Base-by-base conservation (phyloP, 139 green algal genomes). In the Picochlorum sp. region DNA sequence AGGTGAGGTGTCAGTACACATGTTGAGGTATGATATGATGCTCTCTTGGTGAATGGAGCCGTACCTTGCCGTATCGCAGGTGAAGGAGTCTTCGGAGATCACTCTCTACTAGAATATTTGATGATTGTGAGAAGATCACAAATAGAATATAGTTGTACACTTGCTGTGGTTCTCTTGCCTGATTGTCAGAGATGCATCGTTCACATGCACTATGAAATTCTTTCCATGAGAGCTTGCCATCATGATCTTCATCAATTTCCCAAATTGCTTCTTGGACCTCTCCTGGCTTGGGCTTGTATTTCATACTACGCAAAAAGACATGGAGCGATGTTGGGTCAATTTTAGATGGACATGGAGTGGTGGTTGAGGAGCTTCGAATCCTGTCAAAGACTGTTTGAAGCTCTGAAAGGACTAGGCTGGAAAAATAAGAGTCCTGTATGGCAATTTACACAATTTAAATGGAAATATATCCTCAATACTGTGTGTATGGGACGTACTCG, bases 201-300 rank as follows among this genome's bases (percentile, higher is more conserved):
- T 59, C 37, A 23, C 20, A 66, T 5, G 37, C 14, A 14, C 14
- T 18, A 9, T 56, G 18, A 1, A 66, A 66, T 32, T 66, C 61
- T 20, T 59, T 14, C 23, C 37, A 57, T 21, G 26, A 28, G 18
- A 66, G 14, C 4, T 66, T 59, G 10, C 61, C 32, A 66, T 66
- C 91, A 72, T 87, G 95, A 73, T 97, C 91, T 71, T 97, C 90
- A 61, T 97, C 91, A n/a, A 95, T 89, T 68, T 97, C 91, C 91
- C 91, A 97, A 57, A 97, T 95, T 78, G 97, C 94, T 77, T 96
- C 87, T 56, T 95, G 85, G 18, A 95, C 77, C 37, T 96, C 90
- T 3, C 76, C 69, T 32, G 85, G 79, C 55, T 84, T 90, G 4
- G 79, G 75, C 34, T 85, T 88, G 69, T 95, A 86, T 4, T 81